Evolutionary conservation across 768 basidiomycete genomes (phyloP).

Genomic region (Tulasnella calospora): DNA sequence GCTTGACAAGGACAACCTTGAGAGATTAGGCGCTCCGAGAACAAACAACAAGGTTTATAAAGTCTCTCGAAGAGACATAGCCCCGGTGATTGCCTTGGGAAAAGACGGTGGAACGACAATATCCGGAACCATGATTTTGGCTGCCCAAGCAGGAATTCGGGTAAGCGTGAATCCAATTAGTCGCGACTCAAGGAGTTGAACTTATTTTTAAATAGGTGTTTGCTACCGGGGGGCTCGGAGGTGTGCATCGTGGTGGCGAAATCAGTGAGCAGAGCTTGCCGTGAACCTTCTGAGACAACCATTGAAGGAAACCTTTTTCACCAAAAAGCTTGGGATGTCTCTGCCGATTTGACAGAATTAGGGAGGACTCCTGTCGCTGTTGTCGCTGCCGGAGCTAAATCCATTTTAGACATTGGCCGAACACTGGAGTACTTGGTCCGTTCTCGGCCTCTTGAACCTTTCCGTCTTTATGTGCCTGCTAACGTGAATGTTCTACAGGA

Average conservation of each 20-base stretch:
- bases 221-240: slow-evolving; percentile 88
- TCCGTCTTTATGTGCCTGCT: background rate
- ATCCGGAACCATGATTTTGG: slow-evolving; percentile 42
- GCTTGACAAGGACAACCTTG: slow-evolving; percentile 57
- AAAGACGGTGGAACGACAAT: slow-evolving; percentile 67
- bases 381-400: slow-evolving; percentile 90
- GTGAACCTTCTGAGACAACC: background rate
- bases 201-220: slow-evolving; percentile 54
- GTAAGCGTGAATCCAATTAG: slow-evolving; percentile 38
- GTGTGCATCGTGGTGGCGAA: slow-evolving; percentile 76
- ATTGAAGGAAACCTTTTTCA: slow-evolving; percentile 12
- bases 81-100: slow-evolving; percentile 60
- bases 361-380: slow-evolving; percentile 85
- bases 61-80: slow-evolving; percentile 76
- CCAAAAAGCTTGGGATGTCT: slow-evolving; percentile 79
- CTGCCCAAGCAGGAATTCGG: slow-evolving; percentile 77
- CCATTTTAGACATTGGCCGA: slow-evolving; percentile 85
- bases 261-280: slow-evolving; percentile 43
- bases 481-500: slow-evolving; percentile 51
- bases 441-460: background rate
- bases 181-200: background rate
- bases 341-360: slow-evolving; percentile 88
- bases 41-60: slow-evolving; percentile 39
- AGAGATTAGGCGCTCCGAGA: slow-evolving; percentile 56
- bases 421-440: slow-evolving; percentile 44